These are phyloP conservation scores for Sphagnum contortum DNA, from an alignment of 225 moss, liverwort and hornwort genomes.

Conservation along the genomic window DNA sequence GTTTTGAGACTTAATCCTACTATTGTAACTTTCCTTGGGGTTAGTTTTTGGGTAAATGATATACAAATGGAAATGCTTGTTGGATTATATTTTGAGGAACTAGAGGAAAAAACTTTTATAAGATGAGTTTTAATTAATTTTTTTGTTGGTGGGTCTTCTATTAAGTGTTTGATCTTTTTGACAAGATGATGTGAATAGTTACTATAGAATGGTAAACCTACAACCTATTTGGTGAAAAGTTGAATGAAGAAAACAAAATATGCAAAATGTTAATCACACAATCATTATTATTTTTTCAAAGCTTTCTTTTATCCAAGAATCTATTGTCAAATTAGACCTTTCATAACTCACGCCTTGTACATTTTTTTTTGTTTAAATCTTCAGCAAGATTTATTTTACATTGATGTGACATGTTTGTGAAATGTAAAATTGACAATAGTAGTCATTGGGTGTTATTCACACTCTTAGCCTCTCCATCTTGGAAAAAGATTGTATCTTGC, in stretches of 20 bases:
- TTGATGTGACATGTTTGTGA: neutral
- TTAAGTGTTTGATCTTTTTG: constrained; percentile 48
- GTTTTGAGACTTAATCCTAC: too few relatives aligned
- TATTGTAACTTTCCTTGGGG: too few relatives aligned
- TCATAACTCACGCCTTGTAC: neutral
- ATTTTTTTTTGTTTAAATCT: too few relatives aligned
- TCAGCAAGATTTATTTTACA: too few relatives aligned
- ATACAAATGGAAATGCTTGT: too few relatives aligned
- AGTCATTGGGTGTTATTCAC: neutral
- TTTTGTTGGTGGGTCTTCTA: neutral
- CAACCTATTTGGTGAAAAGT: constrained; percentile 23
- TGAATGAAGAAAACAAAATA: constrained; percentile 42
- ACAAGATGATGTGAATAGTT: constrained; percentile 36
- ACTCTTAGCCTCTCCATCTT: neutral
- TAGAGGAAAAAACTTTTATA: neutral
- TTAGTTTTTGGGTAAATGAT: too few relatives aligned
- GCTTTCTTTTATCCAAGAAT: constrained; percentile 70
- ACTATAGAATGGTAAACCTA: constrained; percentile 19
- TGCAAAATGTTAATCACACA: constrained; percentile 29
- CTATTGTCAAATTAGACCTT: neutral
- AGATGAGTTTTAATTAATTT: too few relatives aligned
- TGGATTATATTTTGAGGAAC: too few relatives aligned
- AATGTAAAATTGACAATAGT: neutral
- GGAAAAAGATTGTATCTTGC: too few relatives aligned
- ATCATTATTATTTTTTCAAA: constrained; percentile 64